Conservation (phyloP, 2,329 filamentous ascomycete species). For the Penicillium digitatum region DNA sequence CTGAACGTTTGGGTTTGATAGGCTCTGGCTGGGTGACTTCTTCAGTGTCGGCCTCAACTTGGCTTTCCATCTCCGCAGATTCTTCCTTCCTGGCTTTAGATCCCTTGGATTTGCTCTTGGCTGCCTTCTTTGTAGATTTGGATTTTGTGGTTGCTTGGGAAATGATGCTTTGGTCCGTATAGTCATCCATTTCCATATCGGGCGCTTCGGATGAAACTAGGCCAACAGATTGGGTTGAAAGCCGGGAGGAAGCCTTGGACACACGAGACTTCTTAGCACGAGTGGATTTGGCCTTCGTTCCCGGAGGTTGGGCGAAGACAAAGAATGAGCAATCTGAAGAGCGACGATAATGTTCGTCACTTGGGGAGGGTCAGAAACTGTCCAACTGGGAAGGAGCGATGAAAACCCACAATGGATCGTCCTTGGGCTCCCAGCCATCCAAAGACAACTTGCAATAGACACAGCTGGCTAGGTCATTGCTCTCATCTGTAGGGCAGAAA, state of each 20-base stretch:
- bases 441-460: constrained; percentile 84
- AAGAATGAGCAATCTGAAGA: constrained; percentile 82
- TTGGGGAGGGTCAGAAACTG: constrained; percentile 35
- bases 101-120: constrained; percentile 35
- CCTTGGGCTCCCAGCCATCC: constrained; percentile 90
- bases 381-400: constrained; percentile 20
- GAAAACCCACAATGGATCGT: constrained; percentile 73
- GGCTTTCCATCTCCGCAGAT: constrained; percentile 43
- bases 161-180: constrained; percentile 57
- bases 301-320: constrained; percentile 53
- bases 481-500: constrained; percentile 78
- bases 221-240: constrained; percentile 50
- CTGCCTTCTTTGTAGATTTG: constrained; percentile 50
- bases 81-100: constrained; percentile 40
- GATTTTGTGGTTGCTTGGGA: constrained; percentile 46
- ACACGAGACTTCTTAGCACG: constrained; percentile 52
- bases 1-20: constrained; percentile 36
- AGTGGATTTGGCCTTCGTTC: constrained; percentile 55
- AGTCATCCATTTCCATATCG: constrained; percentile 45
- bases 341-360: constrained; percentile 79
- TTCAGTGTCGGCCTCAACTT: constrained; percentile 30
- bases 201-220: constrained; percentile 46
- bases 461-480: constrained; percentile 85
- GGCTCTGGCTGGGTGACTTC: constrained; percentile 29
- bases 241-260: constrained; percentile 66